Base-by-base conservation (phyloP, 2,329 filamentous ascomycete genomes). In the Passalora sequoiae region DNA sequence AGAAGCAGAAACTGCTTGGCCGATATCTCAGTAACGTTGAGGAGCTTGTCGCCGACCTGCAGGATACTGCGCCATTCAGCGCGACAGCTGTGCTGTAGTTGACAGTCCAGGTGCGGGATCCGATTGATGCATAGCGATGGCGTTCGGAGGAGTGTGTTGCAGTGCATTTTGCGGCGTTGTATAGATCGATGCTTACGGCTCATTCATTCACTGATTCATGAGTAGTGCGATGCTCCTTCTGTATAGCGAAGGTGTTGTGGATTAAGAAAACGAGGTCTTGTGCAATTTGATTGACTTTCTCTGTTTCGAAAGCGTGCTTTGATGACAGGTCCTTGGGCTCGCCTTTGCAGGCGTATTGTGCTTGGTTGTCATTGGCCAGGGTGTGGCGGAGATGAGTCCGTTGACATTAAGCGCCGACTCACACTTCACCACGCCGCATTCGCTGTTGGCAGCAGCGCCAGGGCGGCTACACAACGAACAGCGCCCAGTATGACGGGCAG, bases 11-110 rank as follows among this genome's bases (percentile, higher is more conserved):
- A 44, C 68, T 94, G 64, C 70, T 94, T 28, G 85, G 84, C 31
- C 75, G 79, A 53, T 86, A 92, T 64, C 72, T 94, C 60, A 84
- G 76, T 64, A 92, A 85, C 60, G 86, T 94, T 19, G 85, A 89
- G 50, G 86, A 89, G 56, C 73, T 94, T 47, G 86, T 94, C 41
- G 81, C 85, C 32, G 62, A 96, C 65, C 68, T 96, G 56, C 80
- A 83, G 53, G 86, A 86, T 62, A 85, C 80, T 54, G 82, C 84
- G 35, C 84, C 87, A 0, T 88, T 88, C 32, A 39, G 40, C 32
- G 38, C 36, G 12, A 33, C 30, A 6, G 27, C 16, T 17, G 15
- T 40, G 8, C 16, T 40, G n/a, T n/a, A n/a, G n/a, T n/a, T n/a
- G n/a, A n/a, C n/a, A n/a, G n/a, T n/a, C n/a, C n/a, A n/a, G n/a